Evolutionary conservation across 768 basidiomycete species (phyloP).

Genomic region (Lactarius sanguifluus): DNA sequence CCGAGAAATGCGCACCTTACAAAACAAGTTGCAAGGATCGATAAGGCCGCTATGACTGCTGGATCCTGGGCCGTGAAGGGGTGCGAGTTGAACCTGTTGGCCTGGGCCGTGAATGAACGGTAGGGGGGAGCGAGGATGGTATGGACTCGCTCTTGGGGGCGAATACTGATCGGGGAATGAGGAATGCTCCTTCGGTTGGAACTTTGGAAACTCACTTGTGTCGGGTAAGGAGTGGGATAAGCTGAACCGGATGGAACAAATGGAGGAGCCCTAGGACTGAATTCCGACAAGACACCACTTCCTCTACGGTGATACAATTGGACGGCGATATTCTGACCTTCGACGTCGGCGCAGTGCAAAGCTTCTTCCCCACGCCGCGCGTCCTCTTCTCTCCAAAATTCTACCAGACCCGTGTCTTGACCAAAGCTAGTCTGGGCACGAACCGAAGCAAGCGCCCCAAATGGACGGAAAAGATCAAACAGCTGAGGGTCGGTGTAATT

Average conservation of each 20-base stretch:
- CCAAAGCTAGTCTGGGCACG: conserved; percentile 75
- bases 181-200: conserved; percentile 4
- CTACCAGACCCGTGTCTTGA: conserved; percentile 72
- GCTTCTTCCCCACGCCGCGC: conserved; percentile 75
- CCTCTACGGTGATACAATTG: conserved; percentile 65
- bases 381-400: conserved; percentile 88
- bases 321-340: conserved; percentile 82
- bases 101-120: conserved; percentile 84
- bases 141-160: conserved; percentile 56
- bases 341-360: conserved; percentile 81
- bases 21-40: conserved; percentile 88
- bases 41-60: conserved; percentile 83
- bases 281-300: conserved; percentile 56
- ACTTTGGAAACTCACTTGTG: conserved; percentile 45
- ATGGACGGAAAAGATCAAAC: conserved; percentile 83
- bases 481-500: conserved; percentile 68
- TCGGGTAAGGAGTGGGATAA: conserved; percentile 52
- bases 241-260: conserved; percentile 73
- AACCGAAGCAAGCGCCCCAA: conserved; percentile 78
- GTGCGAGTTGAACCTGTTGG: conserved; percentile 86
- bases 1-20: conserved; percentile 55
- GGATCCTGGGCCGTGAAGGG: conserved; percentile 70
- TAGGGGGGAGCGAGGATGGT: conserved; percentile 42
- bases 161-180: conserved; percentile 52
- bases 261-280: conserved; percentile 69